phyloP scores from a whole-genome alignment of 306 rosid genomes.

The Trifolium fragiferum region DNA sequence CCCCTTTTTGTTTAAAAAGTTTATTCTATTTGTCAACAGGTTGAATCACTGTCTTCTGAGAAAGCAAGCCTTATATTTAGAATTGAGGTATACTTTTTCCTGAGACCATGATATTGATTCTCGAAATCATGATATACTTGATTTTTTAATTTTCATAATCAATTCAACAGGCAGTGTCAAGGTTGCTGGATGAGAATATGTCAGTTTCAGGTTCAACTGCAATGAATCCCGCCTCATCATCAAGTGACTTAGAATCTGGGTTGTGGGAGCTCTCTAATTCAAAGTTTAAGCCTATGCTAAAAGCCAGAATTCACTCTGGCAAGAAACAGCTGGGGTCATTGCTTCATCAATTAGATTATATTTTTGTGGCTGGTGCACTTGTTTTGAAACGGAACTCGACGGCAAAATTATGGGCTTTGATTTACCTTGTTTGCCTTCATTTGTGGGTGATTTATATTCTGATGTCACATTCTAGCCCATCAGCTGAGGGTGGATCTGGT shows the following conservation, averaged over 20 bases:
- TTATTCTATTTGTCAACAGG: slow-evolving; percentile 61
- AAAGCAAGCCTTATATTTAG: slow-evolving; percentile 84
- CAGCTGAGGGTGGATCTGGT: slow-evolving; percentile 73
- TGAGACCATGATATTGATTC: slow-evolving; percentile 28
- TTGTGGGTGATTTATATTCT: slow-evolving; percentile 91
- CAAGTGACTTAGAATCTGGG: slow-evolving; percentile 79
- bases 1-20: slow-evolving; percentile 15
- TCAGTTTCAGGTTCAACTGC: slow-evolving; percentile 47
- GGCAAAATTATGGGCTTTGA: slow-evolving; percentile 78
- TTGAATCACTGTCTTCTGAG: slow-evolving; percentile 94
- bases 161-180: slow-evolving; percentile 67
- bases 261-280: slow-evolving; percentile 69
- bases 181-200: slow-evolving; percentile 78
- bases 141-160: slow-evolving; percentile 26
- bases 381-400: slow-evolving; percentile 74
- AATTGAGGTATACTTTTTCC: slow-evolving; percentile 69
- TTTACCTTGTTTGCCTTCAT: slow-evolving; percentile 88
- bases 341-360: slow-evolving; percentile 76
- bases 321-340: slow-evolving; percentile 76
- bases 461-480: slow-evolving; percentile 66
- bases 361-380: slow-evolving; percentile 74
- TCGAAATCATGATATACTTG: slow-evolving; percentile 9
- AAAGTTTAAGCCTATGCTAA: slow-evolving; percentile 65
- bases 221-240: slow-evolving; percentile 51
- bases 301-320: slow-evolving; percentile 76